These are phyloP conservation scores for Trichothecium sympodiale DNA, from an alignment of 2,329 filamentous ascomycete genomes.

Conservation along the genomic window DNA sequence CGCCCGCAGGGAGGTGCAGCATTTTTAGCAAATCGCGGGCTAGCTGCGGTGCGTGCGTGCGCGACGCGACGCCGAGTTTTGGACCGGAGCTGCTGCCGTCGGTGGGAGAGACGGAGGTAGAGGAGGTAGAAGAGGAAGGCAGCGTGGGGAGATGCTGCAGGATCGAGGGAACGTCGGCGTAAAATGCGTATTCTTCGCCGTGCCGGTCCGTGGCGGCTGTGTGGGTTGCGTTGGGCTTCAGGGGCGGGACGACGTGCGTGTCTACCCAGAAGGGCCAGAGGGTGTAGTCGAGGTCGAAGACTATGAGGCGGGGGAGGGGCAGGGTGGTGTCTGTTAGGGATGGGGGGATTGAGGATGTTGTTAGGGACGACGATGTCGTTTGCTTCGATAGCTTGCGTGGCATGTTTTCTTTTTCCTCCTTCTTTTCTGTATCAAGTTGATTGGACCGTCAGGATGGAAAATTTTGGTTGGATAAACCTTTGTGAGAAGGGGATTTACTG, in stretches of 20 bases:
- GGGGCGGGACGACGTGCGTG: slow-evolving; percentile 71
- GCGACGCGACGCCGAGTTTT: slow-evolving; percentile 62
- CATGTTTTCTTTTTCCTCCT: too few species aligned
- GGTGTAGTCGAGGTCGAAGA: slow-evolving; percentile 96
- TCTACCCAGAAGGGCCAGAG: slow-evolving; percentile 99
- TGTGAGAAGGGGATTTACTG: too few species aligned
- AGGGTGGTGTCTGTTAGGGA: slow-evolving; percentile 40
- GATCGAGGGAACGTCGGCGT: slow-evolving; percentile 56
- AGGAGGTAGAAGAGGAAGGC: too few species aligned
- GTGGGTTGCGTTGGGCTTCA: slow-evolving; percentile 39
- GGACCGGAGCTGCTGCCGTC: slow-evolving; percentile 11
- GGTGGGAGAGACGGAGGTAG: background rate
- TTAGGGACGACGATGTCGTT: background rate
- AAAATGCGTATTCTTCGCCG: slow-evolving; percentile 63
- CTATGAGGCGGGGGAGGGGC: slow-evolving; percentile 70
- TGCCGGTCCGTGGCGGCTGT: slow-evolving; percentile 38
- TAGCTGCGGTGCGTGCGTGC: slow-evolving; percentile 69
- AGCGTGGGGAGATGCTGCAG: slow-evolving; percentile 43
- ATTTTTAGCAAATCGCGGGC: slow-evolving; percentile 71
- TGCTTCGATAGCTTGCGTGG: slow-evolving; percentile 1
- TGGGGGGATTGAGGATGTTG: slow-evolving; percentile 17
- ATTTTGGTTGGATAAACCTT: too few species aligned
- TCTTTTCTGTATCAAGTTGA: too few species aligned
- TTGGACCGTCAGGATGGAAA: too few species aligned
- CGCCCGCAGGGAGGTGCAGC: slow-evolving; percentile 53